Conservation (phyloP, 139 green algal genomes). For the Deuterostichococcus epilithicus region DNA sequence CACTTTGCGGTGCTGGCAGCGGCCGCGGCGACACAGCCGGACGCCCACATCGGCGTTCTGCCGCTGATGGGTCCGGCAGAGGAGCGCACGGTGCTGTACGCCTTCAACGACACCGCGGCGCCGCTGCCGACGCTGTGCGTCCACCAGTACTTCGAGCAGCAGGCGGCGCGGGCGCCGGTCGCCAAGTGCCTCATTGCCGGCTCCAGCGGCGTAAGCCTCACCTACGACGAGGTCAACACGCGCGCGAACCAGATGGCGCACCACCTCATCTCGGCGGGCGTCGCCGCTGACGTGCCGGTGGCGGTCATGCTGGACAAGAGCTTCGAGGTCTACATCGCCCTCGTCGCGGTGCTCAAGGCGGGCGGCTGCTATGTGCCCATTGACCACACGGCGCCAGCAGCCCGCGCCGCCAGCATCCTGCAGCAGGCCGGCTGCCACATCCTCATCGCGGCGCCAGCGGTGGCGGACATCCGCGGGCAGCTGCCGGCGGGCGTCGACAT, state of each 20-base stretch:
- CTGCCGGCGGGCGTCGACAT: neutral
- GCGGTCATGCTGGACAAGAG: slow-evolving; percentile 41
- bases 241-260: slow-evolving; percentile 30
- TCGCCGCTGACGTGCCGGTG: slow-evolving; percentile 13
- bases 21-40: too few relatives aligned
- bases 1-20: neutral
- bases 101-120: too few relatives aligned
- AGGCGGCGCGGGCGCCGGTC: slow-evolving; percentile 8
- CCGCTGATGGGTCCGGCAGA: too few relatives aligned
- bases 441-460: neutral
- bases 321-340: slow-evolving; percentile 31
- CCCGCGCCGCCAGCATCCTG: slow-evolving; percentile 8
- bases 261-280: slow-evolving; percentile 15
- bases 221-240: slow-evolving; percentile 19
- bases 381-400: slow-evolving; percentile 40
- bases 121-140: slow-evolving; percentile 2
- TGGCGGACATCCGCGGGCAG: neutral
- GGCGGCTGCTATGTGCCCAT: slow-evolving; percentile 52
- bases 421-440: neutral
- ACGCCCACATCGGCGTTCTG: too few relatives aligned
- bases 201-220: neutral
- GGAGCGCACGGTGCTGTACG: too few relatives aligned
- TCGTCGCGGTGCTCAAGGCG: slow-evolving; percentile 40
- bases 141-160: slow-evolving; percentile 20
- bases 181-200: slow-evolving; percentile 18